These are phyloP conservation scores for Panaeolus cyanescens DNA, from an alignment of 768 basidiomycete species.

Conservation along the genomic window DNA sequence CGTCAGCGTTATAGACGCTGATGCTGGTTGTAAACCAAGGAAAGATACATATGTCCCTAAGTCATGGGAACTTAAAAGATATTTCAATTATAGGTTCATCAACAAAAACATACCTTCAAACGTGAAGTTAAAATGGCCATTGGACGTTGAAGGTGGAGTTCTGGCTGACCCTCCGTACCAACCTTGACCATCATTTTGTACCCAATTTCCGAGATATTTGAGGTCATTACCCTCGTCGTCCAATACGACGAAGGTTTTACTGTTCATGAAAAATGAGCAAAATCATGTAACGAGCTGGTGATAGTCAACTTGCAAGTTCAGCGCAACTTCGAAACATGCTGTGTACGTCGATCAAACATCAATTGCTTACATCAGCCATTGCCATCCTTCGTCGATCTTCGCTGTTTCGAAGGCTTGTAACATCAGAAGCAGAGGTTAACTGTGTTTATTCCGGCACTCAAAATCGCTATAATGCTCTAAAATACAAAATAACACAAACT, in stretches of 20 bases:
- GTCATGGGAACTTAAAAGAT: neutral
- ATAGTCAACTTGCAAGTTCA: too few species aligned
- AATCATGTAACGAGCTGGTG: neutral
- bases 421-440: too few species aligned
- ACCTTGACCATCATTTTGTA: neutral
- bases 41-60: slow-evolving; percentile 22
- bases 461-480: too few species aligned
- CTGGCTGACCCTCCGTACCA: neutral
- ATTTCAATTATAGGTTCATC: neutral
- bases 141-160: neutral
- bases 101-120: slow-evolving; percentile 17
- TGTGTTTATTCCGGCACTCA: too few species aligned
- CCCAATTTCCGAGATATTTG: neutral
- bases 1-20: slow-evolving; percentile 22
- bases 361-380: neutral
- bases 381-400: too few species aligned
- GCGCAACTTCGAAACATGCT: too few species aligned
- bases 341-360: neutral
- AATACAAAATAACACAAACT: too few species aligned
- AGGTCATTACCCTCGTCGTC: neutral
- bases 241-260: neutral
- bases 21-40: slow-evolving; percentile 20
- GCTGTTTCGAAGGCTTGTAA: too few species aligned
- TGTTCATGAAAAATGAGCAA: neutral
- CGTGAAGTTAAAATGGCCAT: slow-evolving; percentile 14